Evolutionary conservation across 768 basidiomycete species (phyloP).

Genomic region (Pisolithus orientalis): DNA sequence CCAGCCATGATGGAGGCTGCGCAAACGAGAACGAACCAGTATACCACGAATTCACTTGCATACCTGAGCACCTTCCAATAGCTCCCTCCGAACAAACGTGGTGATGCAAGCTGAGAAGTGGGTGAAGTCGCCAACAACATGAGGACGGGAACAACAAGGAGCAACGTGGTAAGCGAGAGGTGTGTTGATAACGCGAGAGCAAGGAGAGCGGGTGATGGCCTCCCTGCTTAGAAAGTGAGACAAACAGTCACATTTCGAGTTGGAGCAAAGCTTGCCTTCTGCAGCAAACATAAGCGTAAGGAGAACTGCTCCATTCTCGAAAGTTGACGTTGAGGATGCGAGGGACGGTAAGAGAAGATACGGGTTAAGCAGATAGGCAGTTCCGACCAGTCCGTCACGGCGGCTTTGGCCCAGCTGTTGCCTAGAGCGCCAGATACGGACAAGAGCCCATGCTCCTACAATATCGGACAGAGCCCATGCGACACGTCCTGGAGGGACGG

Average conservation of each 20-base stretch:
- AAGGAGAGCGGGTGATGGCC: constrained; percentile 50
- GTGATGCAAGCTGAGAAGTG: constrained; percentile 62
- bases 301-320: constrained; percentile 73
- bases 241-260: background rate
- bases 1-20: constrained; percentile 49
- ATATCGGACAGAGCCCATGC: constrained; percentile 71
- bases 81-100: constrained; percentile 28
- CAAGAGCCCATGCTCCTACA: constrained; percentile 60
- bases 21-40: constrained; percentile 37
- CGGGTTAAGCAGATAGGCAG: constrained; percentile 80
- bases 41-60: constrained; percentile 42
- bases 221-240: constrained; percentile 37
- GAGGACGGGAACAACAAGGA: constrained; percentile 61
- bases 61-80: constrained; percentile 21
- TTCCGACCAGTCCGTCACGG: constrained; percentile 57
- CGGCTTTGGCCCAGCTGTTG: constrained; percentile 41
- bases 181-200: constrained; percentile 67
- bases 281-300: constrained; percentile 65
- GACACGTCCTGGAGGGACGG: constrained; percentile 52
- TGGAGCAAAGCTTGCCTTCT: constrained; percentile 39
- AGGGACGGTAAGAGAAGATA: constrained; percentile 77
- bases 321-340: constrained; percentile 73
- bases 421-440: constrained; percentile 61
- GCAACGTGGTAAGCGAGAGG: constrained; percentile 61
- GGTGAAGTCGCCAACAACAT: constrained; percentile 59